These are phyloP conservation scores for Avena atlantica DNA, from an alignment of 176 grass and related monocot species.

Conservation along the genomic window DNA sequence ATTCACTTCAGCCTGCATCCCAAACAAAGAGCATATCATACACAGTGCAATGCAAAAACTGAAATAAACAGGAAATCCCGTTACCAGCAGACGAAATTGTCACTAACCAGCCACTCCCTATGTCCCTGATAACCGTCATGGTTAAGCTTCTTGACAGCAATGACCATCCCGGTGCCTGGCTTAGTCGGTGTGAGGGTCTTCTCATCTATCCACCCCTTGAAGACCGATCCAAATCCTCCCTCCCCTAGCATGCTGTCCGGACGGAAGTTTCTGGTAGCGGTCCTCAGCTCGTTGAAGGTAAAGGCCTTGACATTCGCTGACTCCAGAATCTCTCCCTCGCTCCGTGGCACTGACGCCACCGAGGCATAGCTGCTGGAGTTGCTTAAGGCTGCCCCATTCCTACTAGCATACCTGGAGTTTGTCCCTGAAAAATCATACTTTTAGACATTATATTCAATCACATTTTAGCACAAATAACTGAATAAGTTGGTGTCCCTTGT, in stretches of 20 bases:
- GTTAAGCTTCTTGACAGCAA: constrained; percentile 86
- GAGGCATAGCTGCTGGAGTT: constrained; percentile 58
- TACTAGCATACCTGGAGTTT: constrained; percentile 43
- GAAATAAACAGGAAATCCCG: not conserved
- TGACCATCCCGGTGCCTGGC: constrained; percentile 76
- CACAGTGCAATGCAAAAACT: not conserved
- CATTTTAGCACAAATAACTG: not conserved
- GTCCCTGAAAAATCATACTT: constrained; percentile 41
- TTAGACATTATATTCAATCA: not conserved
- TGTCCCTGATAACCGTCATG: constrained; percentile 76
- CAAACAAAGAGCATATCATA: constrained; percentile 17
- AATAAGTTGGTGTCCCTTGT: not conserved
- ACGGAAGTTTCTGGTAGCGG: constrained; percentile 73
- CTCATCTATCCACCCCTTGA: constrained; percentile 89
- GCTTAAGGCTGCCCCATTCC: constrained; percentile 44
- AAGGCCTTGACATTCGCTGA: constrained; percentile 72
- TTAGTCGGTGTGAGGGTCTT: constrained; percentile 57
- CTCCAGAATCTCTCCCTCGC: constrained; percentile 71
- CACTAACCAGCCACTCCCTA: constrained; percentile 81
- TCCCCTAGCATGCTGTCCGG: constrained; percentile 76
- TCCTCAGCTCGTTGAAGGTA: constrained; percentile 67
- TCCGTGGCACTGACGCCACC: constrained; percentile 45
- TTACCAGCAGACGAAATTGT: not conserved
- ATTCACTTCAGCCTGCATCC: constrained; percentile 74
- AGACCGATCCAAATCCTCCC: constrained; percentile 74